These are phyloP conservation scores for Hyphopichia burtonii DNA, from an alignment of 1,139 yeast genomes.

Conservation along the genomic window DNA sequence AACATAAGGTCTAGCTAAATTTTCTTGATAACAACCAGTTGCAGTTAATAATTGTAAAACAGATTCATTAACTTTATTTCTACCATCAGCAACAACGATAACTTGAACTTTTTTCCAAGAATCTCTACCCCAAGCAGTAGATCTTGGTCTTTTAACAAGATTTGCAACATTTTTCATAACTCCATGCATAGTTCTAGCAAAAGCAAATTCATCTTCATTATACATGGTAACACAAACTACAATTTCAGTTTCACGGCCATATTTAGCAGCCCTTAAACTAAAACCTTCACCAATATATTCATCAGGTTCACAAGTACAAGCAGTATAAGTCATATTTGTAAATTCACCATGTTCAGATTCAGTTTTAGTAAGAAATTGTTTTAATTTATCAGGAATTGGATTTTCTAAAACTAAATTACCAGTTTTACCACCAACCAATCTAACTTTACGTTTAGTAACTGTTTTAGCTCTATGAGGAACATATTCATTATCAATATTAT, in stretches of 20 bases:
- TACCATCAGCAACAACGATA: constrained; percentile 87
- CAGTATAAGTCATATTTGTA: constrained; percentile 91
- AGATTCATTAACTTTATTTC: constrained; percentile 79
- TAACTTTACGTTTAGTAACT: constrained; percentile 50
- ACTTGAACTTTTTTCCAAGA: constrained; percentile 97
- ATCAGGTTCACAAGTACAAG: constrained; percentile 89
- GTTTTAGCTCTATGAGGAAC: constrained; percentile 39
- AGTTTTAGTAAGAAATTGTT: constrained; percentile 73
- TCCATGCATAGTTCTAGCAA: constrained; percentile 90
- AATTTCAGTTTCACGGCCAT: constrained; percentile 84
- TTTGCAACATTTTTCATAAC: constrained; percentile 91
- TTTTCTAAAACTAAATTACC: constrained; percentile 88
- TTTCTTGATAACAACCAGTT: constrained; percentile 94
- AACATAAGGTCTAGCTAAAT: constrained; percentile 90
- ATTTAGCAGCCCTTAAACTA: constrained; percentile 77
- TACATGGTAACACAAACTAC: constrained; percentile 93
- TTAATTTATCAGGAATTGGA: constrained; percentile 86
- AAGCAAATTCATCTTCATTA: constrained; percentile 84
- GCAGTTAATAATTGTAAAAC: constrained; percentile 86
- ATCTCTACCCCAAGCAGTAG: constrained; percentile 90
- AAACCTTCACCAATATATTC: constrained; percentile 79
- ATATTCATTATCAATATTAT: constrained; percentile 39
- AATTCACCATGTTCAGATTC: constrained; percentile 83
- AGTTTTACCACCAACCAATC: constrained; percentile 56
- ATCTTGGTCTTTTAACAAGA: constrained; percentile 73